Conservation (phyloP, 202 grass and related monocot genomes). For the Bolboschoenoplectus hybrid region DNA sequence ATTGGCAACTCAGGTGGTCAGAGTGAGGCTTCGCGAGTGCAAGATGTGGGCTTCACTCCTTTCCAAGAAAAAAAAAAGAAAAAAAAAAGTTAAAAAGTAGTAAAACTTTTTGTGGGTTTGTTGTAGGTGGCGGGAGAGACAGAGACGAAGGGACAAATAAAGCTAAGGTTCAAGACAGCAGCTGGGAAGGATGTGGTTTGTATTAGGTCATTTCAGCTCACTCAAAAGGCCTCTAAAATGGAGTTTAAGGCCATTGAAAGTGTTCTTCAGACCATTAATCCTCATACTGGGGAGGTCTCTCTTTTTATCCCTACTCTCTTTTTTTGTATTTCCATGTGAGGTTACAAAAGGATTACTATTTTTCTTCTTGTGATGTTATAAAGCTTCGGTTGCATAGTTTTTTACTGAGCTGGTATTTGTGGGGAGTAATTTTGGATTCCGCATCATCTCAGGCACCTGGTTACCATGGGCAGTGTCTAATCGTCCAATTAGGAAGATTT, state of each 20-base stretch:
- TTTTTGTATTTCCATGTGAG: not conserved
- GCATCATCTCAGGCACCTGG: not conserved
- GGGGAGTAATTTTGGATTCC: not conserved
- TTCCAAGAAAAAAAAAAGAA: not conserved
- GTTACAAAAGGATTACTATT: not conserved
- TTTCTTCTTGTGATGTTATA: not conserved
- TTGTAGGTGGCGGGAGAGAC: conserved; percentile 92
- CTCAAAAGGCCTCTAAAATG: conserved; percentile 98
- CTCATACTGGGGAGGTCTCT: conserved; percentile 86
- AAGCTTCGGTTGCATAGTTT: conserved; percentile 2
- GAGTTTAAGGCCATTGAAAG: conserved; percentile 99
- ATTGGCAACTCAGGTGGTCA: not conserved
- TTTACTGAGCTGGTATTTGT: not conserved
- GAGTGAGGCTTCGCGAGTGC: not conserved
- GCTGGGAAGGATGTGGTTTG: conserved; percentile 96
- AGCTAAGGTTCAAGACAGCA: conserved; percentile 88
- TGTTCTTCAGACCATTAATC: conserved; percentile 95
- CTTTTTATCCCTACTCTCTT: not conserved
- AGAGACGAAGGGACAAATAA: conserved; percentile 91
- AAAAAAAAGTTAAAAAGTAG: not conserved
- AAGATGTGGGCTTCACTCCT: not conserved
- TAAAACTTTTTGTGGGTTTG: conserved; percentile 5
- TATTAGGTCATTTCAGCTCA: conserved; percentile 98
- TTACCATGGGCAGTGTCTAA: not conserved
- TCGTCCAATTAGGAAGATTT: not conserved